Conservation (phyloP, 2,329 filamentous ascomycete species). For the Colletotrichum karsti region DNA sequence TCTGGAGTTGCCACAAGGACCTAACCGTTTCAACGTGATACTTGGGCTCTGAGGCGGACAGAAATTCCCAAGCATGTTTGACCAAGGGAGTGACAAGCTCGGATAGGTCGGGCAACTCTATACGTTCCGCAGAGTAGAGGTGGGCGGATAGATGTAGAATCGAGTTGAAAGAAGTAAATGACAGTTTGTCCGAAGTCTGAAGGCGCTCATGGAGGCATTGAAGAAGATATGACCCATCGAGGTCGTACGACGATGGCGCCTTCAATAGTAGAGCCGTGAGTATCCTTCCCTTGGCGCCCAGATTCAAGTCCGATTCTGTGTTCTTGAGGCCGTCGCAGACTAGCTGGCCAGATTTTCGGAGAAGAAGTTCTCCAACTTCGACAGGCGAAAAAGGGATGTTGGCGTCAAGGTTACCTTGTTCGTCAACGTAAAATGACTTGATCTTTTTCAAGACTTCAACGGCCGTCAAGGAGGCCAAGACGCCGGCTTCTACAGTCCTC, state of each 20-base stretch:
- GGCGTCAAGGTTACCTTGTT: conserved; percentile 75
- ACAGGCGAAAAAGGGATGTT: conserved; percentile 66
- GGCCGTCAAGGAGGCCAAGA: conserved; percentile 45
- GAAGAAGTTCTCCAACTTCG: conserved; percentile 67
- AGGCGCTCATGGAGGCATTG: conserved; percentile 60
- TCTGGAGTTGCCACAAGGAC: conserved; percentile 86
- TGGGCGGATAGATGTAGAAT: conserved; percentile 66
- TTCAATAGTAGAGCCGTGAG: conserved; percentile 67
- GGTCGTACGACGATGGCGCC: conserved; percentile 49
- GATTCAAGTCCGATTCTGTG: conserved; percentile 51
- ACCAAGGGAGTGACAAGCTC: conserved; percentile 75
- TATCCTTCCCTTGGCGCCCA: conserved; percentile 67
- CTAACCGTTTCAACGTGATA: conserved; percentile 94
- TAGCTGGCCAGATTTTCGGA: conserved; percentile 66
- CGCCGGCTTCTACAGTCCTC: conserved; percentile 35
- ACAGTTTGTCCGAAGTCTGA: conserved; percentile 43
- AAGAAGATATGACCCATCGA: conserved; percentile 57
- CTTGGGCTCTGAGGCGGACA: conserved; percentile 86
- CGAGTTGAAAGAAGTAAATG: conserved; percentile 66
- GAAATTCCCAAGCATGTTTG: conserved; percentile 77
- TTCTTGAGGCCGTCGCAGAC: conserved; percentile 56
- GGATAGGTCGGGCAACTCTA: conserved; percentile 61
- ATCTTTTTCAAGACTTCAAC: conserved; percentile 68
- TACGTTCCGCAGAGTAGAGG: conserved; percentile 62
- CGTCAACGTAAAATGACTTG: conserved; percentile 72